A percentile compares a stretch with the other conserved stretches of the same genome.
phyloP scores from a whole-genome alignment of 305 asterid genomes.

The Caryopteris hybrid region DNA sequence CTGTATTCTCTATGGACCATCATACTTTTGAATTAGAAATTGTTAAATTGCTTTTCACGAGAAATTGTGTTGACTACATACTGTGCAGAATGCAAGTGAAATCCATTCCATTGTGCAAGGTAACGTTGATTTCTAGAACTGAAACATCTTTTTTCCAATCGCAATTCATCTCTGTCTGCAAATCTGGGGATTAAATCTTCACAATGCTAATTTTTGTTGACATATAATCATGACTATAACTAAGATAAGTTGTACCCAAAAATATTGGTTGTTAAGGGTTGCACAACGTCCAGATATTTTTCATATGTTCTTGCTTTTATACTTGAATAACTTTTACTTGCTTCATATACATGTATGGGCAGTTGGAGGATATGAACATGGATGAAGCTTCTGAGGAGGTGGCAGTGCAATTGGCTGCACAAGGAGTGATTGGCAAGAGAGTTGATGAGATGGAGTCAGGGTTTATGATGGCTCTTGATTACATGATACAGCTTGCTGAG shows the following conservation, averaged over 20 bases:
- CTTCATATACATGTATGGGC: conserved; percentile 17
- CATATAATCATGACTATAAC: neutral
- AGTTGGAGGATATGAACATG: conserved; percentile 96
- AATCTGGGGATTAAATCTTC: neutral
- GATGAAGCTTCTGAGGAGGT: conserved; percentile 89
- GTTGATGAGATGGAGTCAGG: conserved; percentile 97
- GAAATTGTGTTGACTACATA: neutral
- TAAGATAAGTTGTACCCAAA: neutral
- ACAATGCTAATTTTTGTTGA: neutral
- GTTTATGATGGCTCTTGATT: conserved; percentile 94
- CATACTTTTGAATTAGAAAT: neutral
- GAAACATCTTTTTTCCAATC: neutral
- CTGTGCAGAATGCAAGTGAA: neutral
- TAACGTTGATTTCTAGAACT: neutral
- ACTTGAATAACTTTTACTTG: neutral
- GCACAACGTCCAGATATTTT: neutral
- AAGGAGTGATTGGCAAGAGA: conserved; percentile 98
- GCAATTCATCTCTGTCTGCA: neutral
- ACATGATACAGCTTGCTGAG: conserved; percentile 89
- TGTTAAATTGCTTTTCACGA: neutral
- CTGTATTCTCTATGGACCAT: neutral
- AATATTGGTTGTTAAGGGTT: neutral
- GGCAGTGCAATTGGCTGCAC: conserved; percentile 90
- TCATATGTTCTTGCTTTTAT: neutral
- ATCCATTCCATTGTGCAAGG: neutral